Base-by-base conservation (phyloP, 768 basidiomycete genomes). In the Hydnomerulius pinastri region DNA sequence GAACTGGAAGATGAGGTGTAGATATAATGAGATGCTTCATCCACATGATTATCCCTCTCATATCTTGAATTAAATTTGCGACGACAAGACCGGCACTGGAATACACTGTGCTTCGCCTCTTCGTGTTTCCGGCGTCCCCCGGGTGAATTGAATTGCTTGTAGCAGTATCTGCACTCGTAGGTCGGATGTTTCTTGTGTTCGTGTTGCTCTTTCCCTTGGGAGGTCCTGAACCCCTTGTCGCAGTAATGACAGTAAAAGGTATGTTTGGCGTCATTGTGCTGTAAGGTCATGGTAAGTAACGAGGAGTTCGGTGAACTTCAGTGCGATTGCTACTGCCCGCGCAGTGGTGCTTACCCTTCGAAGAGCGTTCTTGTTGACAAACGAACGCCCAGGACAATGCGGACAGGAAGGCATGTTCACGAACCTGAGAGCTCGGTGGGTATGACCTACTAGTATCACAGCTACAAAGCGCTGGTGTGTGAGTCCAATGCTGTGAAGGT, bases 331-430 rank as follows among this genome's bases (percentile, higher is more conserved):
- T n/a, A 13, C 11, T 7, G 13, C 33, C 33, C 13, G 11, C 12
- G 29, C 6, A n/a, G 25, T 11, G n/a, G n/a, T n/a, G n/a, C n/a
- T n/a, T n/a, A 69, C 65, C 56, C 40, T 46, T 13, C 11, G 25
- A 13, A 67, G 0, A n/a, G 40, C 62, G 0, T 46, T 4, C 0
- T 24, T 23, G 40, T 64, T 20, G 4, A 17, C 27, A 35, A 69
- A 67, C 12, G 2, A 30, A 25, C 67, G 53, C 21, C 38, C 33
- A 5, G 59, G 48, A 51, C 65, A 69, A 6, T 3, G 15, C 11
- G 33, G 1, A 23, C 65, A 67, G 13, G 3, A 11, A n/a, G 50
- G 32, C 65, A 69, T 67, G 49, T 18, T n/a, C 17, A 7, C 4
- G n/a, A 10, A 23, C 33, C 2, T 27, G 52, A 59, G 33, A 12